A percentile compares a stretch with the other conserved stretches of the same genome.
These are phyloP conservation scores for Gloeopeniophorella convolvens DNA, from an alignment of 768 basidiomycete genomes.

Conservation along the genomic window DNA sequence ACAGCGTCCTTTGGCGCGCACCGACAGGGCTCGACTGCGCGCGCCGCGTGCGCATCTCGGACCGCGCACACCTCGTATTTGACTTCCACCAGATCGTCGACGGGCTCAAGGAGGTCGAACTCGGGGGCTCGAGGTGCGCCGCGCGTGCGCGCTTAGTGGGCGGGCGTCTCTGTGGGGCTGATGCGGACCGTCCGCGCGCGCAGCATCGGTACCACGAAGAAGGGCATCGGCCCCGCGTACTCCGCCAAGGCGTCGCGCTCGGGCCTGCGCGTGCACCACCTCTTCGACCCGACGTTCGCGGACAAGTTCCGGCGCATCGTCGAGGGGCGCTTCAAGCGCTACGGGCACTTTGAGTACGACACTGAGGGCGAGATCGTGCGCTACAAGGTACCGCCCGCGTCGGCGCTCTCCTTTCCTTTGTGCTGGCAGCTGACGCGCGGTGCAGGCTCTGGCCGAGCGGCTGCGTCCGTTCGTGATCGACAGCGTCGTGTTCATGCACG, in stretches of 20 bases:
- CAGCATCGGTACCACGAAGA: constrained; percentile 97
- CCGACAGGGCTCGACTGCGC: constrained; percentile 74
- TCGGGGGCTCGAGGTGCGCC: constrained; percentile 74
- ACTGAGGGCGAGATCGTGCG: constrained; percentile 93
- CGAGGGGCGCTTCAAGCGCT: constrained; percentile 96
- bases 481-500: constrained; percentile 79
- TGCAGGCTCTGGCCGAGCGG: constrained; percentile 73
- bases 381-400: constrained; percentile 62
- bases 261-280: constrained; percentile 92
- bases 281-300: constrained; percentile 86
- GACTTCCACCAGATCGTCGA: constrained; percentile 99
- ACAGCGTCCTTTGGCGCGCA: background rate
- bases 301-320: constrained; percentile 92
- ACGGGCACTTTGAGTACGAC: constrained; percentile 97
- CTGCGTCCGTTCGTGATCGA: constrained; percentile 87
- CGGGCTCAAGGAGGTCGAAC: constrained; percentile 94
- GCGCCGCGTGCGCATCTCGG: constrained; percentile 83
- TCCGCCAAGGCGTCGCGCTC: constrained; percentile 96
- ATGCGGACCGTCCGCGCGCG: background rate
- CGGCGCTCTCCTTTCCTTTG: background rate
- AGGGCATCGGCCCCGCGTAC: constrained; percentile 97
- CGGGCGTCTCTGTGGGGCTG: background rate
- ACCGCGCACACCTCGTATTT: constrained; percentile 95
- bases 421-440: background rate
- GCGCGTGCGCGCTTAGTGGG: constrained; percentile 12